phyloP scores from a whole-genome alignment of 352 stramenopile genomes.

The Blastocystis sp. region DNA sequence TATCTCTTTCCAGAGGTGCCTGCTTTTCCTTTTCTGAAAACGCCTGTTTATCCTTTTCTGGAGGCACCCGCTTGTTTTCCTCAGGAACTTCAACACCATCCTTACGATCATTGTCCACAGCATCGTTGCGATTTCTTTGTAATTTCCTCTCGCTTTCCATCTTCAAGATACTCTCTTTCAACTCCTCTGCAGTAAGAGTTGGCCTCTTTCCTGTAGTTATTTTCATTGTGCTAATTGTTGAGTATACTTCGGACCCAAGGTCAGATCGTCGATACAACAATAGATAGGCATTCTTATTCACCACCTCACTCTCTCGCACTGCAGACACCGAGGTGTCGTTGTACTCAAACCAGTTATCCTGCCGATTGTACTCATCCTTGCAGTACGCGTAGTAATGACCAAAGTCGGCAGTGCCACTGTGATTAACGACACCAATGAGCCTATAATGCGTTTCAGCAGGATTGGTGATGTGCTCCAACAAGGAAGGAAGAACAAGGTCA shows the following conservation, averaged over 20 bases:
- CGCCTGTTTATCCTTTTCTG: neutral
- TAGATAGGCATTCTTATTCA: slow-evolving; percentile 61
- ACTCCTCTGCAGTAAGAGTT: neutral
- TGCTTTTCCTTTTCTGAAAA: neutral
- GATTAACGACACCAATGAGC: slow-evolving; percentile 67
- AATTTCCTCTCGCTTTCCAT: neutral
- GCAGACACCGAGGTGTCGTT: neutral
- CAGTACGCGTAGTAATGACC: slow-evolving; percentile 52
- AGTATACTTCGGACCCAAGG: neutral
- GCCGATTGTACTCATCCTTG: slow-evolving; percentile 49
- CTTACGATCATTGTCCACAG: neutral
- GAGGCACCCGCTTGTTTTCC: neutral
- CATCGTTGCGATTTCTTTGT: neutral
- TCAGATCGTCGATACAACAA: slow-evolving; percentile 61
- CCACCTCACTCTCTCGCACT: slow-evolving; percentile 9
- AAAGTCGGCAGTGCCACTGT: slow-evolving; percentile 46
- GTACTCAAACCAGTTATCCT: slow-evolving; percentile 59
- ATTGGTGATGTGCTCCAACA: slow-evolving; percentile 38
- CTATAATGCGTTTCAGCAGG: slow-evolving; percentile 64
- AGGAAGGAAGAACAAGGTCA: slow-evolving; percentile 71
- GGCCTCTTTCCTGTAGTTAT: slow-evolving; percentile 1
- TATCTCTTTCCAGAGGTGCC: too few relatives aligned
- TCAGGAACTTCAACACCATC: neutral
- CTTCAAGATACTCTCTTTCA: neutral
- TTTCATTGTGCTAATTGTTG: neutral